Percentiles rank a stretch among this genome's conserved stretches.
These are phyloP conservation scores for Prunus fruticosa DNA, from an alignment of 306 rosid species.

Conservation along the genomic window DNA sequence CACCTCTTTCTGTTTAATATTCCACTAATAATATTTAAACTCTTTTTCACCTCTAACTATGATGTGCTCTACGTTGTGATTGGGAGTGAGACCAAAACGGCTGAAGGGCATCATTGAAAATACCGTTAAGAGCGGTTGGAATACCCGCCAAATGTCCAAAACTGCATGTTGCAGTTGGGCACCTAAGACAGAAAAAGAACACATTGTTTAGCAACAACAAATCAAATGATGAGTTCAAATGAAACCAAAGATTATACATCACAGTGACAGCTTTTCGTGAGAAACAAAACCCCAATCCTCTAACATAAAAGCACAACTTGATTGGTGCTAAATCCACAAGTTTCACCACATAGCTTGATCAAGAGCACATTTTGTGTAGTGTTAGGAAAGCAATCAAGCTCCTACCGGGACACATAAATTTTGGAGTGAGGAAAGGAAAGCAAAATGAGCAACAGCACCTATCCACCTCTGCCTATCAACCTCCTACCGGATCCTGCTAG, in stretches of 20 bases:
- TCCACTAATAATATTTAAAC: not conserved
- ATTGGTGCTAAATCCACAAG: not conserved
- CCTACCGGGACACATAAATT: not conserved
- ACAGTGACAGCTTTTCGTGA: slow-evolving; percentile 30
- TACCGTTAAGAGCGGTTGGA: slow-evolving; percentile 9
- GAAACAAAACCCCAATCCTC: slow-evolving; percentile 13
- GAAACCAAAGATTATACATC: slow-evolving; percentile 13
- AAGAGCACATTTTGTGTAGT: not conserved
- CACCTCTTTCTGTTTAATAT: not conserved
- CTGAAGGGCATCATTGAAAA: not conserved
- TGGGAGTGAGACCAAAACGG: not conserved
- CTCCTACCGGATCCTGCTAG: not conserved
- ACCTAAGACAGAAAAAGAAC: not conserved
- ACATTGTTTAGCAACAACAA: not conserved
- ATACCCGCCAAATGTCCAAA: slow-evolving; percentile 16
- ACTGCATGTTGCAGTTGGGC: not conserved
- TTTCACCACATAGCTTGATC: not conserved
- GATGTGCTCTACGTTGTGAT: not conserved
- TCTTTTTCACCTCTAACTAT: not conserved
- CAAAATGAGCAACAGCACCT: slow-evolving; percentile 11
- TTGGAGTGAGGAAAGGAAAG: not conserved
- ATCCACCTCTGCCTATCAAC: slow-evolving; percentile 23
- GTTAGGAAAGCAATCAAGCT: too few species aligned
- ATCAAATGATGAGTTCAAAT: not conserved
- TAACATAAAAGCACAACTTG: slow-evolving; percentile 7